These are phyloP conservation scores for Wallacemonas sp. DNA, from an alignment of 208 protist species.

Conservation along the genomic window DNA sequence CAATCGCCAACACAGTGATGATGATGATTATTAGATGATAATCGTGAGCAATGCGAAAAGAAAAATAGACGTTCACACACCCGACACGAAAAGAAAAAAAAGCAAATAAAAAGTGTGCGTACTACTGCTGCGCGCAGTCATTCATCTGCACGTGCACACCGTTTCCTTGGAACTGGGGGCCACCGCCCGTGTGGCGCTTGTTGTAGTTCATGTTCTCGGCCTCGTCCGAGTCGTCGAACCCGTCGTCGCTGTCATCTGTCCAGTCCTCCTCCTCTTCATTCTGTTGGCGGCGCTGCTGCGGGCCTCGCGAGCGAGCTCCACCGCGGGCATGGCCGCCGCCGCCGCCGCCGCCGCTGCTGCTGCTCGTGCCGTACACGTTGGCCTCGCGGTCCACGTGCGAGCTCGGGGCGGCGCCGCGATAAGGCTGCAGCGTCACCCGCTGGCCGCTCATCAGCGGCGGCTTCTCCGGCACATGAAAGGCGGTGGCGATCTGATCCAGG, in stretches of 20 bases:
- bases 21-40: too few species aligned
- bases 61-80: too few species aligned
- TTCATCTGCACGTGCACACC: constrained; percentile 41
- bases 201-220: too few species aligned
- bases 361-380: constrained; percentile 1
- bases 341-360: too few species aligned
- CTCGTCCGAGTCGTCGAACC: constrained; percentile 39
- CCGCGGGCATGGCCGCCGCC: too few species aligned
- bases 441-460: constrained; percentile 62
- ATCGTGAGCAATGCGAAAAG: too few species aligned
- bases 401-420: constrained; percentile 4
- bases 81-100: too few species aligned
- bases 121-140: constrained; percentile 73
- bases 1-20: too few species aligned
- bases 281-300: neutral
- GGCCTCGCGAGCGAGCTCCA: too few species aligned
- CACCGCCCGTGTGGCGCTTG: neutral
- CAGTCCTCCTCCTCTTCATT: constrained; percentile 1
- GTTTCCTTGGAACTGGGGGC: constrained; percentile 8
- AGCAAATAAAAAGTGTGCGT: constrained; percentile 1
- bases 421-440: constrained; percentile 49
- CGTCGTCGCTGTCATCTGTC: constrained; percentile 34
- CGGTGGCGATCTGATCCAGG: constrained; percentile 42
- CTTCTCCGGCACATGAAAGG: constrained; percentile 42
- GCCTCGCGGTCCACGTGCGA: constrained; percentile 9